These are phyloP conservation scores for Monilinia fructicola DNA, from an alignment of 2,329 filamentous ascomycete genomes.

Conservation along the genomic window DNA sequence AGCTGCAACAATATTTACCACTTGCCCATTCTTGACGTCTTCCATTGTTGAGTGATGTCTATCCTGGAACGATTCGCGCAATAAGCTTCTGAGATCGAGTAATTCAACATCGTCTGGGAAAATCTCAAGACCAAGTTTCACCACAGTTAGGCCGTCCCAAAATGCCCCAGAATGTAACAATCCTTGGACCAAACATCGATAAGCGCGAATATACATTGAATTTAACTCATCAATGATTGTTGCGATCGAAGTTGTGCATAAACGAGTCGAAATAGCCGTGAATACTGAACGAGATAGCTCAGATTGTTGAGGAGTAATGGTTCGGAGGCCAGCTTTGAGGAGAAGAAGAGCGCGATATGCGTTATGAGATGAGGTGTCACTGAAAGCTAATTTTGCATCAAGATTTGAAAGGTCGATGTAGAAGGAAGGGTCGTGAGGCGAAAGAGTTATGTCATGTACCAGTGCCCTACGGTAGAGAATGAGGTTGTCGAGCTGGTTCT, in stretches of 20 bases:
- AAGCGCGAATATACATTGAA: conserved; percentile 23
- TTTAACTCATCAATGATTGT: conserved; percentile 30
- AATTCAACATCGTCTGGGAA: conserved; percentile 31
- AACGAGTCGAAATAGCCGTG: not conserved
- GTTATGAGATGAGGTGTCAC: conserved; percentile 29
- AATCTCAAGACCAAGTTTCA: conserved; percentile 16
- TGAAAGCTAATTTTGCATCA: conserved; percentile 32
- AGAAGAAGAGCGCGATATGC: conserved; percentile 33
- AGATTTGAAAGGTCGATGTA: conserved; percentile 28
- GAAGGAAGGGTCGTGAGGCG: conserved; percentile 30
- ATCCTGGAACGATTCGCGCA: conserved; percentile 25
- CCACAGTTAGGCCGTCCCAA: conserved; percentile 32
- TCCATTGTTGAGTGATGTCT: not conserved
- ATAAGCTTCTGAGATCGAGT: conserved; percentile 1
- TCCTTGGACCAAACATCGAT: conserved; percentile 27
- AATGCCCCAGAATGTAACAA: conserved; percentile 30
- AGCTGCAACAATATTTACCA: conserved; percentile 1
- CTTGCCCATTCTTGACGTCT: not conserved
- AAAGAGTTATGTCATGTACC: conserved; percentile 13
- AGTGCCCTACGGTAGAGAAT: conserved; percentile 26
- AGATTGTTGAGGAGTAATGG: conserved; percentile 1
- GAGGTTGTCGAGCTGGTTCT: conserved; percentile 27
- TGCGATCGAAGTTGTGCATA: not conserved
- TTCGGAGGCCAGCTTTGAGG: conserved; percentile 27
- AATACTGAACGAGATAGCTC: conserved; percentile 21